Evolutionary conservation across 2,329 filamentous ascomycete genomes (phyloP).

Genomic region (Arthrobotrys sinensis): DNA sequence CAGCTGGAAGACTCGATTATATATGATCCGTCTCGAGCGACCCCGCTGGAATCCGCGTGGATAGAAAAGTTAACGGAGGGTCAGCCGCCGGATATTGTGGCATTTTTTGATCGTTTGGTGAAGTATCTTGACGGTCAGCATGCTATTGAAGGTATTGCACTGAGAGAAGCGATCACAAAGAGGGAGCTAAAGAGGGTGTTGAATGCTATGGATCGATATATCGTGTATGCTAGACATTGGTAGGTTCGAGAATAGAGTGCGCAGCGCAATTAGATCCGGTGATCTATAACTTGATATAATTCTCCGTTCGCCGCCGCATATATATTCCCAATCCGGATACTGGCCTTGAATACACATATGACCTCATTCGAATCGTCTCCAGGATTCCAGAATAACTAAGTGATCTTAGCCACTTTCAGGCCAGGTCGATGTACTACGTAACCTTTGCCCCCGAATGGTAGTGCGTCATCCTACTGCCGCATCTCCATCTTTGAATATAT

Average conservation of each 20-base stretch:
- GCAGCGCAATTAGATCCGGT: neutral
- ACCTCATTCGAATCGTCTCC: constrained; percentile 5
- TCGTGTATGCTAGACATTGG: constrained; percentile 79
- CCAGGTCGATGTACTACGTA: neutral
- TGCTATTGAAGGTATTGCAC: constrained; percentile 86
- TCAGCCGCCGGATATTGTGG: constrained; percentile 62
- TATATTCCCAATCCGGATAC: constrained; percentile 8
- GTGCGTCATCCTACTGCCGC: neutral
- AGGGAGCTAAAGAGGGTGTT: constrained; percentile 82
- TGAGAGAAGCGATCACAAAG: constrained; percentile 88
- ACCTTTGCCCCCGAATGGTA: neutral
- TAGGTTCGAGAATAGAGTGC: constrained; percentile 65
- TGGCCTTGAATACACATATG: neutral
- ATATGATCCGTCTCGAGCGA: constrained; percentile 82
- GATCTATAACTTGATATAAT: too few relatives aligned
- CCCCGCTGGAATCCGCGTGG: constrained; percentile 82
- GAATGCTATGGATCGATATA: constrained; percentile 77
- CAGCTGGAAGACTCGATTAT: constrained; percentile 78
- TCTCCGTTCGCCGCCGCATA: constrained; percentile 20
- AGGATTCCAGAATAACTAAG: neutral
- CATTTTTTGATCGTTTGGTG: constrained; percentile 72
- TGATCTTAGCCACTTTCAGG: neutral
- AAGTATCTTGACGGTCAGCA: constrained; percentile 91
- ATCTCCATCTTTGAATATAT: neutral
- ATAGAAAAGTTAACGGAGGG: constrained; percentile 68